Base-by-base conservation (phyloP, 805 yeast genomes). In the Starmerella potacharoeniae region DNA sequence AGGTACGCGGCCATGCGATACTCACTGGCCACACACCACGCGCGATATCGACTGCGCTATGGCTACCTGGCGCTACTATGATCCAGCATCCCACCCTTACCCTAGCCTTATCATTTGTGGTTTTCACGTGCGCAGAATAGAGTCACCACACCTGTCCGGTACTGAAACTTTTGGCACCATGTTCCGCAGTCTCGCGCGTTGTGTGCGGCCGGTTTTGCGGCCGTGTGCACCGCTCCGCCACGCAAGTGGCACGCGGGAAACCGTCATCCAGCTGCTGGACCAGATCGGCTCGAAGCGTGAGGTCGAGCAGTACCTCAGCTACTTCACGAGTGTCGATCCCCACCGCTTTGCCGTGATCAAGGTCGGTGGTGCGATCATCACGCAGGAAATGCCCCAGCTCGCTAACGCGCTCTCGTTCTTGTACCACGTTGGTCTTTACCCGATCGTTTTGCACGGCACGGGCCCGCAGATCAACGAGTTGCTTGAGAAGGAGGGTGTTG, bases 281-380 rank as follows among this genome's bases (percentile, higher is more conserved):
- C 93, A 90, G 71, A 93, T 93, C 62, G 97, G 97, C 30, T 89
- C 97, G 49, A 95, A 93, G 69, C 80, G 97, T 60, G 99, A 93
- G 72, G 98, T 93, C 45, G 98, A 93, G 70, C 99, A 93, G 71
- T 93, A 93, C 71, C 78, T 93, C 66, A 90, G 89, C 69, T 91
- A 91, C 71, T 93, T 93, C 76, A 90, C 97, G 1, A 88, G 96
- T 35, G 97, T 93, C 39, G 68, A 70, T 60, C 63, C 89, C 63
- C 97, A 93, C 69, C 97, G 93, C 66, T 93, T 93, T 66, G 99
- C 99, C 3, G 96, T 93, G 45, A 93, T 93, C 71, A 93, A 93
- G 70, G 98, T 93, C 45, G 99, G 99, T 42, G 99, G 99, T 60
- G 99, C 98, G 40, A 91, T 93, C 65, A 93, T 93, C 69, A 91